Evolutionary conservation across 2,329 filamentous ascomycete species (phyloP).

Genomic region (Neofusicoccum ribis): DNA sequence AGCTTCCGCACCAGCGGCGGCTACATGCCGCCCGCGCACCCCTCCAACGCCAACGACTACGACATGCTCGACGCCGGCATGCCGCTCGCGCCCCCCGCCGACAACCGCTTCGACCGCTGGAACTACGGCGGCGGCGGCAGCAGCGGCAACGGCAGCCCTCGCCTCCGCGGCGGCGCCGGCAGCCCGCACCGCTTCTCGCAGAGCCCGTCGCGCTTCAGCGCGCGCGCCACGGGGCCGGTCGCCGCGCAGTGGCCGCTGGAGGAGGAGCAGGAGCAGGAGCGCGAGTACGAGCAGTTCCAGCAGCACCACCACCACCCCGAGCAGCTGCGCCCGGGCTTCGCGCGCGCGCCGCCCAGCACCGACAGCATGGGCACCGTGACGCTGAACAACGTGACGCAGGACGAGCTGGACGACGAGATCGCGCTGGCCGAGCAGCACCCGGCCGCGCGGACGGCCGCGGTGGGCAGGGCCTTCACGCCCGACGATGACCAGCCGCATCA

Average conservation of each 20-base stretch:
- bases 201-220: slow-evolving; percentile 1
- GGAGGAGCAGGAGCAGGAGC: not conserved
- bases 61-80: not conserved
- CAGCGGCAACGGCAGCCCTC: not conserved
- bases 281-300: not conserved
- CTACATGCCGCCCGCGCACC: not conserved
- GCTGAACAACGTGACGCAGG: not conserved
- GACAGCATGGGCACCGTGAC: slow-evolving; percentile 7
- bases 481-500: slow-evolving; percentile 5
- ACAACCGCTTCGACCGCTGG: slow-evolving; percentile 10
- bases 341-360: not conserved
- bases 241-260: not conserved
- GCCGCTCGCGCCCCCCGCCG: not conserved
- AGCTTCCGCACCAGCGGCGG: not conserved
- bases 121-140: not conserved
- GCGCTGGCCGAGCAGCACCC: not conserved
- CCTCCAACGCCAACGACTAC: not conserved
- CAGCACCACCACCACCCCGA: not conserved
- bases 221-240: not conserved
- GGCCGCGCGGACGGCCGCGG: not conserved
- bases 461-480: slow-evolving; percentile 2
- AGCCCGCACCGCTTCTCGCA: slow-evolving; percentile 1
- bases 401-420: not conserved
- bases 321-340: not conserved
- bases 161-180: not conserved